These are phyloP conservation scores for Teunomyces aglyptinius DNA, from an alignment of 805 yeast genomes.

Conservation along the genomic window DNA sequence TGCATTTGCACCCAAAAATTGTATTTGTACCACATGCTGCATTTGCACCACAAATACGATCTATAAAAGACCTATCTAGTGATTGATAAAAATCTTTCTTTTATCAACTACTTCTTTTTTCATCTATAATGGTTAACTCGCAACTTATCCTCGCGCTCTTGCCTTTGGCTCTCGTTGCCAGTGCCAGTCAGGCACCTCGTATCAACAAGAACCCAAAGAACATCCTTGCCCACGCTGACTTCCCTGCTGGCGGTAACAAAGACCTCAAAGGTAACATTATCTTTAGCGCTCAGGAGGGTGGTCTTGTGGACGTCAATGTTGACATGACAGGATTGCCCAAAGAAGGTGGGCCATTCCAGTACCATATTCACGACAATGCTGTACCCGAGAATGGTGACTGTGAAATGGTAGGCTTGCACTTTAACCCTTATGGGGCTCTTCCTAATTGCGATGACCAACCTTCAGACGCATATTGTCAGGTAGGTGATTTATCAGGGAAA, in stretches of 20 bases:
- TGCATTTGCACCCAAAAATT: neutral
- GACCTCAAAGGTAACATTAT: slow-evolving; percentile 43
- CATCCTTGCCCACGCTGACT: slow-evolving; percentile 56
- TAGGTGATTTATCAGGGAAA: slow-evolving; percentile 77
- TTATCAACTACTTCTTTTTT: neutral
- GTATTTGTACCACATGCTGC: neutral
- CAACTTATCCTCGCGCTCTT: slow-evolving; percentile 3
- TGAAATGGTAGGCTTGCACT: slow-evolving; percentile 52
- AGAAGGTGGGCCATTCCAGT: slow-evolving; percentile 64
- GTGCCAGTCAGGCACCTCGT: slow-evolving; percentile 50
- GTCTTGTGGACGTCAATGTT: slow-evolving; percentile 62
- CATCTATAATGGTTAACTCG: neutral
- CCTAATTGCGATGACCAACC: slow-evolving; percentile 49
- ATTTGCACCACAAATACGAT: slow-evolving; percentile 1
- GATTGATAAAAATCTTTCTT: neutral
- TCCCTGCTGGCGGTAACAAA: slow-evolving; percentile 44
- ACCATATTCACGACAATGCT: slow-evolving; percentile 63
- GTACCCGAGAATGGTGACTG: slow-evolving; percentile 47
- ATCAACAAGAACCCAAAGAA: slow-evolving; percentile 48
- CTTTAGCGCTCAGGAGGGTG: slow-evolving; percentile 58
- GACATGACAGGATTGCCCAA: slow-evolving; percentile 70
- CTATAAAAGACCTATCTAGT: neutral
- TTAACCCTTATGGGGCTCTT: slow-evolving; percentile 63
- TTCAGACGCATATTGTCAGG: slow-evolving; percentile 59
- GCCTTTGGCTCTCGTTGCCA: slow-evolving; percentile 1